These are phyloP conservation scores for Fraxinus paxiana DNA, from an alignment of 305 asterid species.

Conservation along the genomic window DNA sequence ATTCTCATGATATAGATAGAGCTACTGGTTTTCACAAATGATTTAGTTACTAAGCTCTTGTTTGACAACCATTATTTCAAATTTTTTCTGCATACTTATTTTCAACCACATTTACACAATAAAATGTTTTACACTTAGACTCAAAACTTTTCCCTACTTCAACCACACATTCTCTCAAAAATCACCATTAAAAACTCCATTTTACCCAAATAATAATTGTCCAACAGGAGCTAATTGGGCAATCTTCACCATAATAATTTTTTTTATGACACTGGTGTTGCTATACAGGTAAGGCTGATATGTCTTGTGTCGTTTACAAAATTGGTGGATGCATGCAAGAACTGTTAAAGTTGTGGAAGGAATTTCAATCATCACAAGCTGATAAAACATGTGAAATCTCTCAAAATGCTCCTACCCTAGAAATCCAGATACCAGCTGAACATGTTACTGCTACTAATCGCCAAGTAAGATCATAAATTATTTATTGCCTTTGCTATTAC, in stretches of 20 bases:
- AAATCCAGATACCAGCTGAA: constrained; percentile 94
- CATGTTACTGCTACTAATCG: constrained; percentile 94
- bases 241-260: not conserved
- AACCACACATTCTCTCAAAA: not conserved
- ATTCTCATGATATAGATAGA: constrained; percentile 12
- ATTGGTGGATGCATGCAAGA: constrained; percentile 99
- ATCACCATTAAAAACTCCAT: not conserved
- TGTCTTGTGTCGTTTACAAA: constrained; percentile 65
- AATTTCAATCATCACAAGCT: constrained; percentile 59
- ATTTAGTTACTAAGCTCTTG: not conserved
- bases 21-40: constrained; percentile 2
- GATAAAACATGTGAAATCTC: constrained; percentile 60
- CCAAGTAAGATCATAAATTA: constrained; percentile 51
- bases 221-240: not conserved
- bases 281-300: constrained; percentile 68
- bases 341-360: constrained; percentile 77
- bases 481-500: constrained; percentile 18
- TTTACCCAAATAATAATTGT: no score
- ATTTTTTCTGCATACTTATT: no score
- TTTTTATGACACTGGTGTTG: constrained; percentile 27
- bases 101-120: not conserved
- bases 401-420: constrained; percentile 79
- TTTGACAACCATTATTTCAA: not conserved
- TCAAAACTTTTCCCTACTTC: not conserved
- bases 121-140: not conserved